Evolutionary conservation across 2,329 filamentous ascomycete species (phyloP).

Genomic region (Xylaria multiplex): DNA sequence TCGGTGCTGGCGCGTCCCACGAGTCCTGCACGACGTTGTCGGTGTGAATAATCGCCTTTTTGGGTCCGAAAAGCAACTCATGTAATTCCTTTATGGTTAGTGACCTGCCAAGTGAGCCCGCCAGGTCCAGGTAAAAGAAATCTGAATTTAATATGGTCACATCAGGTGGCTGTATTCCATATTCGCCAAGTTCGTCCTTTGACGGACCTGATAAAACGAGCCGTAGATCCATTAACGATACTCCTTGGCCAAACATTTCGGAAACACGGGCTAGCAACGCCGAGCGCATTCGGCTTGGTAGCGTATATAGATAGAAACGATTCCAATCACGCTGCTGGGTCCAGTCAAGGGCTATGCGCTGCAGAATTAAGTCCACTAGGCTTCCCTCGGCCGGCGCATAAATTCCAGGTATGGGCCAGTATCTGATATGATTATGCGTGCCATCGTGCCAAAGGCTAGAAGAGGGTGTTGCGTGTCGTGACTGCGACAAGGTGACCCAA

Average conservation of each 20-base stretch:
- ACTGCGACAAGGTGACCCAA: constrained; percentile 58
- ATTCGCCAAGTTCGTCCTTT: constrained; percentile 45
- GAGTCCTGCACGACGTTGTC: constrained; percentile 58
- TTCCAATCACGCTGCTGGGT: constrained; percentile 65
- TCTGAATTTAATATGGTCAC: constrained; percentile 54
- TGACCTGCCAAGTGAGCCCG: constrained; percentile 61
- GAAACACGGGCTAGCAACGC: constrained; percentile 63
- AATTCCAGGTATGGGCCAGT: constrained; percentile 56
- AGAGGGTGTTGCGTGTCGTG: constrained; percentile 44
- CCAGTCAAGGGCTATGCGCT: constrained; percentile 65
- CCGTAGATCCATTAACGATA: constrained; percentile 62
- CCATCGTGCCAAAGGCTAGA: constrained; percentile 30
- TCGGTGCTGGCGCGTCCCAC: constrained; percentile 59
- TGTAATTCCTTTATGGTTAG: constrained; percentile 63
- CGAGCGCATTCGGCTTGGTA: constrained; percentile 64
- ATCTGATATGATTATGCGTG: constrained; percentile 30
- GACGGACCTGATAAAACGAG: constrained; percentile 49
- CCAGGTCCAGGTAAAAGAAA: constrained; percentile 64
- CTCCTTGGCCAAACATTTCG: constrained; percentile 55
- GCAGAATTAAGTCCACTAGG: constrained; percentile 62
- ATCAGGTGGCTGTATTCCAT: constrained; percentile 45
- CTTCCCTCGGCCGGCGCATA: constrained; percentile 58
- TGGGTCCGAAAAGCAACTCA: constrained; percentile 61
- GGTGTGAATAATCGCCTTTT: constrained; percentile 18
- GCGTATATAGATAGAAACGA: constrained; percentile 64